Percentiles rank a stretch among this genome's conserved stretches.
phyloP scores from a whole-genome alignment of 1,139 yeast genomes.

The Yamadazyma diddensiae region DNA sequence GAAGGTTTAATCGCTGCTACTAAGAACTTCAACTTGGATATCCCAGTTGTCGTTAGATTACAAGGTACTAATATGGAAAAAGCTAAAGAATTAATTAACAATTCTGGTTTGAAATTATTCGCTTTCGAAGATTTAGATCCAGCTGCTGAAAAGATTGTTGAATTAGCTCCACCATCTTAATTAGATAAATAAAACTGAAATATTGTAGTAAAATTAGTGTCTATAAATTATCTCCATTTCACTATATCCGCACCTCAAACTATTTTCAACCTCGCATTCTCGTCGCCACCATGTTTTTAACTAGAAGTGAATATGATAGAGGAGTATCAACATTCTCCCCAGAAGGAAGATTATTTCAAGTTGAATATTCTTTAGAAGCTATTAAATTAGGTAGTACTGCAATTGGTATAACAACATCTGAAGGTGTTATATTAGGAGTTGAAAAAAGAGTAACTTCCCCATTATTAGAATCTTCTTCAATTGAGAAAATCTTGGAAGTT shows the following conservation, averaged over 20 bases:
- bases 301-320: constrained; percentile 98
- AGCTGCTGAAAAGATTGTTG: constrained; percentile 95
- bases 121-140: constrained; percentile 92
- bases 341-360: constrained; percentile 97
- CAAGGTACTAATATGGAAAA: constrained; percentile 95
- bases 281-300: constrained; percentile 70
- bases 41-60: constrained; percentile 96
- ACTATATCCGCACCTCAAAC: neutral
- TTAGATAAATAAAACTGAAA: neutral
- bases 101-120: constrained; percentile 91
- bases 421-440: constrained; percentile 94
- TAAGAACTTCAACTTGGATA: constrained; percentile 91
- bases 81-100: constrained; percentile 82
- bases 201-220: neutral
- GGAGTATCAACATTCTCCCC: constrained; percentile 99
- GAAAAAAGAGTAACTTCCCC: constrained; percentile 97
- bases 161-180: constrained; percentile 44
- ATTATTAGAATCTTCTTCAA: constrained; percentile 84
- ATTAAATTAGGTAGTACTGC: constrained; percentile 97
- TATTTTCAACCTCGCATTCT: neutral
- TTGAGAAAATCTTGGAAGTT: constrained; percentile 94
- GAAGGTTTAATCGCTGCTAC: constrained; percentile 93
- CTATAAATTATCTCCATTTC: neutral
- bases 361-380: constrained; percentile 96
- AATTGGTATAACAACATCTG: constrained; percentile 94